These are phyloP conservation scores for Neoscytalidium dimidiatum DNA, from an alignment of 2,329 filamentous ascomycete species.

Conservation along the genomic window DNA sequence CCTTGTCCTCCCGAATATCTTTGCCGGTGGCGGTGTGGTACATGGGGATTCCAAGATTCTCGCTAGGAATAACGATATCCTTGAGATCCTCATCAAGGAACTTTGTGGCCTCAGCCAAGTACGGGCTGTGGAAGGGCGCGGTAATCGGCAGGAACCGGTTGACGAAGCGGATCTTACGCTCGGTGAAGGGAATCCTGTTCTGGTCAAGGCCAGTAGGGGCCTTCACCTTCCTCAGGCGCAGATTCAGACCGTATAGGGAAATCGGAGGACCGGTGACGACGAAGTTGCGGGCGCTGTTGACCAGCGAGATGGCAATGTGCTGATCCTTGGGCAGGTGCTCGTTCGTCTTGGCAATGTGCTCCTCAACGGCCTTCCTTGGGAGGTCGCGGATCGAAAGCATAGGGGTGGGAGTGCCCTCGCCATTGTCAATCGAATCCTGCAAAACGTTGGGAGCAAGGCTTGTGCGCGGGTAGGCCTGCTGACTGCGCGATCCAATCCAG, in stretches of 20 bases:
- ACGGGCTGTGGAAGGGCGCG: conserved; percentile 96
- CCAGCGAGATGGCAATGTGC: conserved; percentile 91
- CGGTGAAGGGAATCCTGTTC: conserved; percentile 88
- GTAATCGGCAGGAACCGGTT: conserved; percentile 98
- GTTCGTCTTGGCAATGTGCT: conserved; percentile 96
- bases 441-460: conserved; percentile 89
- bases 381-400: conserved; percentile 98
- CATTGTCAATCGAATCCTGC: conserved; percentile 89
- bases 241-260: conserved; percentile 92
- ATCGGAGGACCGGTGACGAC: conserved; percentile 96
- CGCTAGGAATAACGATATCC: conserved; percentile 73
- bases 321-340: conserved; percentile 90
- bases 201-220: conserved; percentile 97
- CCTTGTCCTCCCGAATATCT: conserved; percentile 71
- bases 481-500: conserved; percentile 96
- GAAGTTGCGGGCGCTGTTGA: conserved; percentile 96
- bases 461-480: conserved; percentile 94
- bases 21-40: conserved; percentile 88
- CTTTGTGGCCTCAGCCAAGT: conserved; percentile 78
- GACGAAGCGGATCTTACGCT: conserved; percentile 94
- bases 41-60: conserved; percentile 77
- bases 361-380: conserved; percentile 83
- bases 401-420: conserved; percentile 92
- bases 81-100: conserved; percentile 87
- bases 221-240: conserved; percentile 94